Evolutionary conservation across 257 asterid species (phyloP), one percentile per base, ranked within the genome.

Genomic region (Solanum chiquidenum): DNA sequence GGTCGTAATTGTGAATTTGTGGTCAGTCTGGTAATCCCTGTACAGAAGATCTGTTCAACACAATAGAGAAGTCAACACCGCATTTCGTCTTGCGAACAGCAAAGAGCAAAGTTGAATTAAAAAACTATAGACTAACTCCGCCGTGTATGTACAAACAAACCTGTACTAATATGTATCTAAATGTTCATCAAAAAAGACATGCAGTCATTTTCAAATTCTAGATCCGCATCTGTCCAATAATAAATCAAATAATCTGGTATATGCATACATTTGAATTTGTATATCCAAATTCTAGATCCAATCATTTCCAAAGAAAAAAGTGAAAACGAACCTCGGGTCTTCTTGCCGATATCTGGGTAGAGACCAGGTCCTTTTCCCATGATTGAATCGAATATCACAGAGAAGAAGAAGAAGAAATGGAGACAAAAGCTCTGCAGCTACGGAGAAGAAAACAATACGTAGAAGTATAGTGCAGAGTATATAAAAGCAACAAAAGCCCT

Each of bases 301-400:
- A 64, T 79, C 25, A 79, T 4, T 8, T 44, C 64, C 38, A n/a
- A 23, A n/a, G 80, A 83, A 8, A 86, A 76, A 75, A 23, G 66
- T n/a, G 29, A 35, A 79, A 27, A 35, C 21, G 52, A 72, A 95
- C 99, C 99, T 92, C 98, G 87, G 85, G 98, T 93, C 86, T 88
- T 94, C 89, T 94, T 96, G 92, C 99, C 99, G 87, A 96, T 95
- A 62, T 94, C 98, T 31, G 96, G 25, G 98, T 96, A 96, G 68
- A 96, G 94, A 42, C 98, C 99, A 42, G 98, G 99, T 85, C 99
- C 99, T 90, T 95, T 96, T 68, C 92, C 96, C 99, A 96, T 96
- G 89, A 72, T 90, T 89, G 79, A 87, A 87, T 52, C 83, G 77
- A 79, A 87, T 84, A 38, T 82, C 35, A 29, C 27, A 71, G 68